Base-by-base conservation (phyloP, 495 filamentous ascomycete species). In the Xylaria bambusicola region DNA sequence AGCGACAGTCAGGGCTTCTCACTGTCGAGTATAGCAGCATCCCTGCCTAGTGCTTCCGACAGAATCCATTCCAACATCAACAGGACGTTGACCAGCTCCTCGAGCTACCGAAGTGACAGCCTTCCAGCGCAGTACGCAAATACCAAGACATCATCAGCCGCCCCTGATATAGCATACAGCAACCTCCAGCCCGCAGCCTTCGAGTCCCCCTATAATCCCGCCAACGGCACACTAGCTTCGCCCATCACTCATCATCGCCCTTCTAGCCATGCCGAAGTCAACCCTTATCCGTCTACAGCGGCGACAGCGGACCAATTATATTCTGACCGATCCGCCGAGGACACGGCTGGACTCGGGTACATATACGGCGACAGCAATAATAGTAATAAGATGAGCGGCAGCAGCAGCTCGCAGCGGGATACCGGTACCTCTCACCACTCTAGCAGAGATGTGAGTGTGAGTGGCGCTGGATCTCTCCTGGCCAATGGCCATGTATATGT, bases 21-120 rank as follows among this genome's bases (percentile, higher is more conserved):
- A 15, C 66, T 77, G 15, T 71, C 74, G 0, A 63, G 68, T n/a
- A 73, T 73, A 21, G 72, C 75, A 10, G 74, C 76, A 0, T 75
- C 77, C 0, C 63, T 76, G 1, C 73, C 71, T 6, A 70, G 62
- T 18, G 56, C 71, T 59, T 66, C 78, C 59, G 27, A 66, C 65
- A 41, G 66, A 21, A 21, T 72, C 46, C 52, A 66, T 55, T 13
- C 66, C n/a, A 67, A 36, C 50, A 62, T 60, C 42, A 73, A 61
- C 67, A 64, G 59, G 54, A 71, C 65, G 48, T 56, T 59, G 57
- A 67, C 54, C 0, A 62, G 58, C 18, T 60, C 66, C 38, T 72
- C 64, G 9, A 67, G 26, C 42, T 67, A 62, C 38, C 63, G 66
- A 2, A 1, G 62, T 13, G 63, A 70, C 38, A 56, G 23, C 52